phyloP scores from a whole-genome alignment of 2,329 filamentous ascomycete genomes.

The Ciborinia camelliae region DNA sequence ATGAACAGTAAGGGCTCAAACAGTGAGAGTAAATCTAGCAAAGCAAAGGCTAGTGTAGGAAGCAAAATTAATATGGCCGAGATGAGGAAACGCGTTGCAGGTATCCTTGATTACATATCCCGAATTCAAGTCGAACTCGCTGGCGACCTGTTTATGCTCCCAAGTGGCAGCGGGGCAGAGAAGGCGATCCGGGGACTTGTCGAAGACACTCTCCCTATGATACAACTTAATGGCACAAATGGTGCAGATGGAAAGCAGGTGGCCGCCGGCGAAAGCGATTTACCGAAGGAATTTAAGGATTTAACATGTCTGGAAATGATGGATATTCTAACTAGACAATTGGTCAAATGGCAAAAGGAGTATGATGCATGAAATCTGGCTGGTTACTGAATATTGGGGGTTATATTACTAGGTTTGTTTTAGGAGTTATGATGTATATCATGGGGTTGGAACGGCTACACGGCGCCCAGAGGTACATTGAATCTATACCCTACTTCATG shows the following conservation, averaged over 20 bases:
- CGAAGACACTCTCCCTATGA: constrained; percentile 37
- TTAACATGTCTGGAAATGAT: constrained; percentile 51
- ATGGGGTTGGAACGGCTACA: constrained; percentile 18
- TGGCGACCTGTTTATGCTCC: constrained; percentile 49
- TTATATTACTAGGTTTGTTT: constrained; percentile 7
- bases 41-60: constrained; percentile 40
- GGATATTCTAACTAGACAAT: constrained; percentile 41
- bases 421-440: constrained; percentile 16
- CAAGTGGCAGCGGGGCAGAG: constrained; percentile 40
- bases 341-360: constrained; percentile 40
- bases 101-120: constrained; percentile 85
- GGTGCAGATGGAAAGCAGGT: constrained; percentile 36
- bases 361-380: constrained; percentile 31
- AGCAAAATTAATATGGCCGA: constrained; percentile 78
- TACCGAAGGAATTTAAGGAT: constrained; percentile 62
- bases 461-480: constrained; percentile 17
- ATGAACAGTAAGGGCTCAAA: constrained; percentile 39
- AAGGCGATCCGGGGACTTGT: constrained; percentile 36
- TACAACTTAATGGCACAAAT: constrained; percentile 41
- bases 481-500: constrained; percentile 19
- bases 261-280: constrained; percentile 28
- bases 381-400: background rate
- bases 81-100: constrained; percentile 79
- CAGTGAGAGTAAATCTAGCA: constrained; percentile 35
- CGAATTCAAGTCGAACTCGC: constrained; percentile 86